These are phyloP conservation scores for Paraurostyla sp. DNA, from an alignment of 73 alveolate species.

Conservation along the genomic window DNA sequence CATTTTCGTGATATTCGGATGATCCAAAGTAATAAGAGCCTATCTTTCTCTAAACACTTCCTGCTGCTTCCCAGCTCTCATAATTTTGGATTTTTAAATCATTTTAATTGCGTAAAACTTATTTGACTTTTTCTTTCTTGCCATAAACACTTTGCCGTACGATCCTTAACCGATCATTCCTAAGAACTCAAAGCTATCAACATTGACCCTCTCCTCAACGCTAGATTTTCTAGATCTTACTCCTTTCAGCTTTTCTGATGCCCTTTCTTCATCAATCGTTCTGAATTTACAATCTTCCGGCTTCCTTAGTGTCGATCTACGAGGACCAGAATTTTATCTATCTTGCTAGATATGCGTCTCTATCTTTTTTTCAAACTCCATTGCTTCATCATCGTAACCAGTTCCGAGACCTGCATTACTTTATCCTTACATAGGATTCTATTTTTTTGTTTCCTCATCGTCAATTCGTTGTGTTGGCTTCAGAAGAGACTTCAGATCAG, in stretches of 20 bases:
- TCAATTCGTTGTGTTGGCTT: no score
- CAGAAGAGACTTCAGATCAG: neutral
- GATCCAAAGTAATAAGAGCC: conserved; percentile 73
- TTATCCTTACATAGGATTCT: conserved; percentile 2
- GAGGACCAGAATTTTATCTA: neutral
- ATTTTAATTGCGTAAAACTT: conserved; percentile 84
- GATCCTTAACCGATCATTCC: conserved; percentile 71
- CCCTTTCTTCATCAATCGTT: conserved; percentile 27
- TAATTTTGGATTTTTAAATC: conserved; percentile 47
- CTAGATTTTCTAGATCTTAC: neutral
- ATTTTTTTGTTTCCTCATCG: no score
- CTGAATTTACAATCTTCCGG: conserved; percentile 47
- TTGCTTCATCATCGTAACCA: neutral
- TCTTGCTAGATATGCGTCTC: neutral
- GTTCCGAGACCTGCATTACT: neutral
- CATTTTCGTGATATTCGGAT: conserved; percentile 82
- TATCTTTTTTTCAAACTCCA: conserved; percentile 3
- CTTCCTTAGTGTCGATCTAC: neutral
- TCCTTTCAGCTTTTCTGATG: conserved; percentile 14
- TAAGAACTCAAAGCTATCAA: conserved; percentile 38
- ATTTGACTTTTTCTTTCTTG: conserved; percentile 63
- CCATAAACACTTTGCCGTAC: conserved; percentile 83
- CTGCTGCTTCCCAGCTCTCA: conserved; percentile 68
- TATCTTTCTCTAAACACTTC: conserved; percentile 85
- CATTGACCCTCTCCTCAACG: neutral